Evolutionary conservation across 2,329 filamentous ascomycete species (phyloP).

Genomic region (Colletotrichum caudatum): DNA sequence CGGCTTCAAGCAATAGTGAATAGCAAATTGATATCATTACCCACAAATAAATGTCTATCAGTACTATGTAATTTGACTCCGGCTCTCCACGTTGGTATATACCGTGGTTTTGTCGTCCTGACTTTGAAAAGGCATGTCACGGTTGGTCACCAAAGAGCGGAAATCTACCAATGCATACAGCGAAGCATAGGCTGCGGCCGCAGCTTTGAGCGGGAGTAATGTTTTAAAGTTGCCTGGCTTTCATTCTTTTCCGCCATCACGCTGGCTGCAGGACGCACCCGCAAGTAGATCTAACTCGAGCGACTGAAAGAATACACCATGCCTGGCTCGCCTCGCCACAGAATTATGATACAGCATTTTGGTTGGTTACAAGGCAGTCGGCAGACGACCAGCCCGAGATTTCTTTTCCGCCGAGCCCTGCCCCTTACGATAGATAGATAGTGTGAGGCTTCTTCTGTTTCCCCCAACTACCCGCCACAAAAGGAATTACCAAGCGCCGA

Average conservation of each 20-base stretch:
- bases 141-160: not conserved
- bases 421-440: constrained; percentile 11
- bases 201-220: not conserved
- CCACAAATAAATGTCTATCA: too few relatives aligned
- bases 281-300: constrained; percentile 4
- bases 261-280: constrained; percentile 5
- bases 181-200: too few relatives aligned
- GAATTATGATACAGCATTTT: constrained; percentile 38
- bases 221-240: not conserved
- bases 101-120: rapidly evolving
- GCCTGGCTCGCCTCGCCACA: constrained; percentile 16
- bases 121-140: not conserved
- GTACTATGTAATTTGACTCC: too few relatives aligned
- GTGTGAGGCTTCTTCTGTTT: not conserved
- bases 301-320: constrained; percentile 21
- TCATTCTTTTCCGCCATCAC: not conserved
- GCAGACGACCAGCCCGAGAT: constrained; percentile 18
- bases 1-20: not conserved
- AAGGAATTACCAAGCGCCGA: constrained; percentile 79
- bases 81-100: too few relatives aligned
- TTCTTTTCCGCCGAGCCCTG: constrained; percentile 21
- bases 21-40: constrained; percentile 12
- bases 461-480: constrained; percentile 14
- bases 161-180: not conserved
- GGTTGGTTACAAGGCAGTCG: constrained; percentile 38